These are phyloP conservation scores for Claviceps digitariae DNA, from an alignment of 2,329 filamentous ascomycete genomes.

Conservation along the genomic window DNA sequence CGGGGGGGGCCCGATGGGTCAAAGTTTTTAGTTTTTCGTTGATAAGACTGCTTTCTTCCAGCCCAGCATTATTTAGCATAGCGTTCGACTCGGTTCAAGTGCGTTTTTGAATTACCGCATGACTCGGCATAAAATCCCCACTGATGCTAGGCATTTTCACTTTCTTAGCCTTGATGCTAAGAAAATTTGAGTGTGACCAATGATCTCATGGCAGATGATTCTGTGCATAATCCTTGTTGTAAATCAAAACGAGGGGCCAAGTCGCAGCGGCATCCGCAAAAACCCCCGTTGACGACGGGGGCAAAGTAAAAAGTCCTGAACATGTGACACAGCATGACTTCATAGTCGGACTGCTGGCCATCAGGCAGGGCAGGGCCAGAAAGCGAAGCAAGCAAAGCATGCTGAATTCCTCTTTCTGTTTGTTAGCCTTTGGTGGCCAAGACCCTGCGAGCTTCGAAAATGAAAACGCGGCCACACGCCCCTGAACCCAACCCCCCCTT, in stretches of 20 bases:
- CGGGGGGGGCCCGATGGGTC: no score
- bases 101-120: neutral
- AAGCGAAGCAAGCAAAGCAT: neutral
- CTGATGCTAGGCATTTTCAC: neutral
- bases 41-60: neutral
- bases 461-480: neutral
- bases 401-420: neutral
- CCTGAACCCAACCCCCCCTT: neutral
- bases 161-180: neutral
- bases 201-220: constrained; percentile 3
- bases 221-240: neutral
- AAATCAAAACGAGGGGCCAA: no score
- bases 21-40: neutral
- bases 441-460: neutral
- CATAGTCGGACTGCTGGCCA: neutral
- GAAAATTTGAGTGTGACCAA: neutral
- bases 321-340: neutral
- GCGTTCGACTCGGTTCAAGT: neutral
- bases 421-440: neutral
- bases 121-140: neutral
- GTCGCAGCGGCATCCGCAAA: neutral
- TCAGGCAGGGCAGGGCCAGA: neutral
- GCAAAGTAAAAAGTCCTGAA: neutral
- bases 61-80: neutral
- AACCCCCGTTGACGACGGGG: neutral